Conservation (phyloP, 306 rosid species). For the Psophocarpus tetragonolobus region DNA sequence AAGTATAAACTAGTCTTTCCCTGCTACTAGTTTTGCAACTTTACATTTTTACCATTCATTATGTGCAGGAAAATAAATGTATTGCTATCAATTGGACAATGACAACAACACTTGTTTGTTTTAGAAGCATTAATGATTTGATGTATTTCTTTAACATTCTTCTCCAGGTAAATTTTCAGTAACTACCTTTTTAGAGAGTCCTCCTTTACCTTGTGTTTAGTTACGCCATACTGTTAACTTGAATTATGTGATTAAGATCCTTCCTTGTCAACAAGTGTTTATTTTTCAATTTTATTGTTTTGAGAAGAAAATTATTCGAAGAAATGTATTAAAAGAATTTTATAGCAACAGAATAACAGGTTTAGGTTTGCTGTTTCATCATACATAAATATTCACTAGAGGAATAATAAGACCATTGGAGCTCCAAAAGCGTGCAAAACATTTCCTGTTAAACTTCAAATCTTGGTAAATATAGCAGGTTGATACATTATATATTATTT, state of each 20-base stretch:
- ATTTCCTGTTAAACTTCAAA: not conserved
- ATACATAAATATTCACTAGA: not conserved
- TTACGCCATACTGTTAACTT: not conserved
- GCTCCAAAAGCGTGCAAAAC: not conserved
- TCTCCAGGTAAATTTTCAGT: constrained; percentile 64
- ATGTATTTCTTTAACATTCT: constrained; percentile 69
- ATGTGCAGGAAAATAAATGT: constrained; percentile 52
- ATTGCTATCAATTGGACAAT: constrained; percentile 48
- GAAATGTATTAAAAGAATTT: constrained; percentile 4
- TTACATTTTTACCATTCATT: constrained; percentile 9
- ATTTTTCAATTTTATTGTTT: not conserved
- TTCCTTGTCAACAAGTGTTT: not conserved
- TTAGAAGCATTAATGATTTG: constrained; percentile 79
- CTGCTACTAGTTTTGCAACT: not conserved
- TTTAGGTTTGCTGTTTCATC: not conserved
- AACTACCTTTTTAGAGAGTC: not conserved
- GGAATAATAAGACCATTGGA: not conserved
- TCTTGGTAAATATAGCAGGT: not conserved
- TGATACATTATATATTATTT: not conserved
- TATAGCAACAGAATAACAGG: not conserved
- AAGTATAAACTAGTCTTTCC: constrained; percentile 3
- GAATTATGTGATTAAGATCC: not conserved
- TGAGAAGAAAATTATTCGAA: not conserved
- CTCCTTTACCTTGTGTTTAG: not conserved
- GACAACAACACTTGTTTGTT: constrained; percentile 51